Conservation (phyloP, 805 yeast genomes). For the Huiozyma sinensis region DNA sequence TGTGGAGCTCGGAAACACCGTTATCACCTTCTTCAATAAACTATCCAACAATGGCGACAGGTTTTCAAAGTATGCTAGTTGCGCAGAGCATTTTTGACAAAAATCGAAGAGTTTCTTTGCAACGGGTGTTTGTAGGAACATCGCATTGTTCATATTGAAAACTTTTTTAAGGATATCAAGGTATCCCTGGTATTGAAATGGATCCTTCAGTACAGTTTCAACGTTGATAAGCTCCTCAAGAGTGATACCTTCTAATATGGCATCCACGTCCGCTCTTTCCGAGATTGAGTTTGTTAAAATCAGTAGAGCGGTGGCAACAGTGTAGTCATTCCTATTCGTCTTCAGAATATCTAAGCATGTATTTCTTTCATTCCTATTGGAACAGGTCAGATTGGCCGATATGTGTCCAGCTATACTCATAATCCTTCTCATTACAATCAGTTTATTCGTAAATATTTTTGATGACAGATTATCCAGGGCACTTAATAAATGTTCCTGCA, state of each 20-base stretch:
- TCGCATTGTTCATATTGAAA: slow-evolving; percentile 14
- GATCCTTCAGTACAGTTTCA: slow-evolving; percentile 16
- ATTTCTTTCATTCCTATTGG: slow-evolving; percentile 14
- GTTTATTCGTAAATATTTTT: slow-evolving; percentile 18
- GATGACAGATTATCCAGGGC: slow-evolving; percentile 9
- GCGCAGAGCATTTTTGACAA: slow-evolving; percentile 17
- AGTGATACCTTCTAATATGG: slow-evolving; percentile 7
- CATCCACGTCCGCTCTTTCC: slow-evolving; percentile 14
- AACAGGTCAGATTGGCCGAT: slow-evolving; percentile 16
- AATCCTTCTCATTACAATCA: slow-evolving; percentile 25
- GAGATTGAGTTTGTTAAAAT: slow-evolving; percentile 20
- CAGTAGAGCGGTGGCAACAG: slow-evolving; percentile 17
- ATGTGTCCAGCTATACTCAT: slow-evolving; percentile 18
- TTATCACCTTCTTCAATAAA: slow-evolving; percentile 19
- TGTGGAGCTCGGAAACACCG: slow-evolving; percentile 20
- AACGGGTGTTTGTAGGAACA: slow-evolving; percentile 12
- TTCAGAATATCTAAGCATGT: slow-evolving; percentile 9
- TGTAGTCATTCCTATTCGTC: slow-evolving; percentile 12
- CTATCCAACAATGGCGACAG: slow-evolving; percentile 15
- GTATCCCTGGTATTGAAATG: slow-evolving; percentile 26
- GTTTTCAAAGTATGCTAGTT: slow-evolving; percentile 17
- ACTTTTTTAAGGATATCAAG: slow-evolving; percentile 22
- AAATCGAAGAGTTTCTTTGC: slow-evolving; percentile 6
- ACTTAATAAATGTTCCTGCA: slow-evolving; percentile 12
- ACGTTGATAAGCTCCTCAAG: slow-evolving; percentile 9